Base-by-base conservation (phyloP, 78 protist genomes). In the Polysphondylium violaceum region DNA sequence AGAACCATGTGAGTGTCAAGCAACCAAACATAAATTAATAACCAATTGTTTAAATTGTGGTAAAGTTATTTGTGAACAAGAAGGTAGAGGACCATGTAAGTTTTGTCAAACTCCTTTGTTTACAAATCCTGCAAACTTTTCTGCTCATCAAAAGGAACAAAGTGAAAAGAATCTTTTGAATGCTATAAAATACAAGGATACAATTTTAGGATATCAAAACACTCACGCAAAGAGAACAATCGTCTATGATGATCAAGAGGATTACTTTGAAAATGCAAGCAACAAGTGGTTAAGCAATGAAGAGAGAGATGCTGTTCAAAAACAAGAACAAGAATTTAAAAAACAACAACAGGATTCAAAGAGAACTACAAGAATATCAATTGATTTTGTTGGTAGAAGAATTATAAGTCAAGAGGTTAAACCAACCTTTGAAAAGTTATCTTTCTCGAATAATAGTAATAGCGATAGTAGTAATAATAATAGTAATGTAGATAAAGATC, bases 221-320 rank as follows among this genome's bases (percentile, higher is more conserved):
- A 73, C 91, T n/a, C 9, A 74, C 50, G 87, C 87, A 3, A 76
- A 67, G 40, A 55, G 97, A n/a, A 95, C 97, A 12, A 74, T 53
- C 6, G 92, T 94, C 19, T 68, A 65, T 50, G 97, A 96, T 81
- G 97, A 96, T 76, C 95, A 96, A 53, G 77, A 85, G 21, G 97
- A 92, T 43, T 79, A 92, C 16, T 95, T 87, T 12, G 61, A 73
- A 23, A 76, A 75, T 47, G 29, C 33, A 1, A 50, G 41, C 25
- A 87, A 91, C 64, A 56, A 51, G 16, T 95, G 97, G 97, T 36
- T 87, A 38, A 58, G 64, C 6, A 72, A 63, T 6, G 91, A 92
- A 3, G 94, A 95, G 50, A 25, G 95, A 56, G 44, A 86, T 23
- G 41, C 11, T 2, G 58, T 74, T 71, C 44, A 29, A 29, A 36